phyloP scores from a whole-genome alignment of 176 grass and related monocot genomes.

The Oryza australiensis region DNA sequence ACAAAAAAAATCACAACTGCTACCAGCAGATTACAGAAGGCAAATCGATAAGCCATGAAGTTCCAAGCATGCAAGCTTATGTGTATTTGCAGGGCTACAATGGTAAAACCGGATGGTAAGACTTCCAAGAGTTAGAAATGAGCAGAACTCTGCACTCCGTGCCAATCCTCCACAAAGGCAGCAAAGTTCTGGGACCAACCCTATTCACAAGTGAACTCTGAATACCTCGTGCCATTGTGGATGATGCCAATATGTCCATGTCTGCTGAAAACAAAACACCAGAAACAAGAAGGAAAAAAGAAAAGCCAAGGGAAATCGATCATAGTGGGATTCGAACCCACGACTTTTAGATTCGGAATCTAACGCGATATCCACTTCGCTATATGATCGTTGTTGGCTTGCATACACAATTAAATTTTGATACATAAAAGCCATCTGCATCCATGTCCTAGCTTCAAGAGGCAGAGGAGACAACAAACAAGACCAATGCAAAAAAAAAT shows the following conservation, averaged over 20 bases:
- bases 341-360: constrained; percentile 99
- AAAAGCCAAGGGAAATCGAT: constrained; percentile 36
- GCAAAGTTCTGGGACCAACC: constrained; percentile 38
- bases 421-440: not conserved
- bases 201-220: constrained; percentile 40
- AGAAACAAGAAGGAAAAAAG: not conserved
- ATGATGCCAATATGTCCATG: constrained; percentile 23
- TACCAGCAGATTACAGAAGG: not conserved
- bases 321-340: constrained; percentile 99
- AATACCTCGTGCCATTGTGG: constrained; percentile 18
- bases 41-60: not conserved
- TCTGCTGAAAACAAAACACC: not conserved
- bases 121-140: not conserved
- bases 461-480: not conserved
- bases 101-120: not conserved
- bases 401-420: not conserved
- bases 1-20: not conserved
- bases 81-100: not conserved
- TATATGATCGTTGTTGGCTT: constrained; percentile 71
- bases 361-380: constrained; percentile 99
- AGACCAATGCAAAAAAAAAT: not conserved
- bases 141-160: constrained; percentile 17
- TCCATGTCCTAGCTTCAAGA: constrained; percentile 9
- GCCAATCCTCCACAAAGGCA: constrained; percentile 12
- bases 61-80: not conserved